These are phyloP conservation scores for Leccinellum luteum DNA, from an alignment of 768 basidiomycete genomes.

Conservation along the genomic window DNA sequence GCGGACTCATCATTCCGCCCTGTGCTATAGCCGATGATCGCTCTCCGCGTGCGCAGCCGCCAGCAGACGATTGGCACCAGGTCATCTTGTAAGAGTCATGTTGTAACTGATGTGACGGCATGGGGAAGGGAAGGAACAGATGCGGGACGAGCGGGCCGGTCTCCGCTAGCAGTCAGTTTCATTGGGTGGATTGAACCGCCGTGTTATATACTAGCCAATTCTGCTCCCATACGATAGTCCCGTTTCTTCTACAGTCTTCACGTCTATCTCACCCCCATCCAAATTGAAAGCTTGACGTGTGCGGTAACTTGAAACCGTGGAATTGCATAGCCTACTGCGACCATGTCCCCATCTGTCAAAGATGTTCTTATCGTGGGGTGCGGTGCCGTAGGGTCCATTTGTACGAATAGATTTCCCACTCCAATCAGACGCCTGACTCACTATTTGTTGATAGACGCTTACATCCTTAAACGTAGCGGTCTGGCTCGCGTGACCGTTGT, in stretches of 20 bases:
- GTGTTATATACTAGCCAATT: not conserved
- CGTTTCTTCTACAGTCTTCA: not conserved
- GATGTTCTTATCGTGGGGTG: slow-evolving; percentile 62
- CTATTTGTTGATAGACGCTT: slow-evolving; percentile 41
- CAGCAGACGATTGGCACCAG: too few species aligned
- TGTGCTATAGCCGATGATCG: not conserved
- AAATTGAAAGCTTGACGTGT: too few species aligned
- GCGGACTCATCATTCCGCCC: not conserved
- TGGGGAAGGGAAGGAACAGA: not conserved
- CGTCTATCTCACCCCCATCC: too few species aligned
- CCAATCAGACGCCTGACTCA: not conserved
- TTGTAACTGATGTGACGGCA: not conserved
- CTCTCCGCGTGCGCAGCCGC: not conserved
- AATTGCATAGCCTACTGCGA: not conserved
- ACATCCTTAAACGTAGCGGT: slow-evolving; percentile 55
- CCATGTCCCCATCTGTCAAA: slow-evolving; percentile 30
- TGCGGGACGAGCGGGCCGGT: not conserved
- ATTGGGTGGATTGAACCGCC: not conserved
- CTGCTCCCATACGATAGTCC: not conserved
- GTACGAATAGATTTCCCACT: slow-evolving; percentile 30
- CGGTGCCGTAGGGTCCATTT: slow-evolving; percentile 64
- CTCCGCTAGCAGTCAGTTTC: too few species aligned
- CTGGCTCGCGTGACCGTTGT: slow-evolving; percentile 67
- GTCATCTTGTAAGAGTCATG: not conserved
- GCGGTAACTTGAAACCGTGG: not conserved